A percentile compares a stretch with the other conserved stretches of the same genome.
Conservation (phyloP, 164 flowering plant species). For the Echeveria elegans region DNA sequence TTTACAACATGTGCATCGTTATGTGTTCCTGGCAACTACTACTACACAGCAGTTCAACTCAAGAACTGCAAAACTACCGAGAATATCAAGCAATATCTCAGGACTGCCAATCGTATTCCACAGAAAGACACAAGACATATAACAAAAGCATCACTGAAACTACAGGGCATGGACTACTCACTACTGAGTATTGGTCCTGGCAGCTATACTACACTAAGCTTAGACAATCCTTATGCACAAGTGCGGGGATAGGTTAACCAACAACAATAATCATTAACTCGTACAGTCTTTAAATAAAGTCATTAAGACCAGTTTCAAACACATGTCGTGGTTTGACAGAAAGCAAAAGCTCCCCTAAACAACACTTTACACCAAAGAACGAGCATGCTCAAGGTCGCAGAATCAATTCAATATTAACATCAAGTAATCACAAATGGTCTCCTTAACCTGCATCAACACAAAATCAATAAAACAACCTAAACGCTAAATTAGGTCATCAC, state of each 20-base stretch:
- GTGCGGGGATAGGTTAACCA: not conserved
- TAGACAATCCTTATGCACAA: not conserved
- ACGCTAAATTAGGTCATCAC: not conserved
- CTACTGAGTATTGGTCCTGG: too few relatives aligned
- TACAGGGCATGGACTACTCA: not conserved
- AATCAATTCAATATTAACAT: not conserved
- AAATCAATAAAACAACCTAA: too few relatives aligned
- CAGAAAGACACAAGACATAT: not conserved
- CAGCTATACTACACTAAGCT: not conserved
- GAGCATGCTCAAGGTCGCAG: too few relatives aligned
- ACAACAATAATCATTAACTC: slow-evolving; percentile 1
- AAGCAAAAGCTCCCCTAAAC: not conserved
- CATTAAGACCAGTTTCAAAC: not conserved
- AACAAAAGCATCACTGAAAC: not conserved
- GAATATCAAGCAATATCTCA: not conserved
- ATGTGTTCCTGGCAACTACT: not conserved
- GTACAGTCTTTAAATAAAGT: not conserved
- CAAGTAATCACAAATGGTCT: not conserved
- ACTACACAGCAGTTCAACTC: not conserved
- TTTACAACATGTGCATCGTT: not conserved
- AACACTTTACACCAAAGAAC: not conserved
- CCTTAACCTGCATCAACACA: too few relatives aligned
- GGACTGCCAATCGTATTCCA: not conserved
- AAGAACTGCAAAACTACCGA: not conserved
- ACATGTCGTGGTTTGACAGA: not conserved